Conservation (phyloP, 1,284 basidiomycete genomes). For the Fomitopsis palustris region DNA sequence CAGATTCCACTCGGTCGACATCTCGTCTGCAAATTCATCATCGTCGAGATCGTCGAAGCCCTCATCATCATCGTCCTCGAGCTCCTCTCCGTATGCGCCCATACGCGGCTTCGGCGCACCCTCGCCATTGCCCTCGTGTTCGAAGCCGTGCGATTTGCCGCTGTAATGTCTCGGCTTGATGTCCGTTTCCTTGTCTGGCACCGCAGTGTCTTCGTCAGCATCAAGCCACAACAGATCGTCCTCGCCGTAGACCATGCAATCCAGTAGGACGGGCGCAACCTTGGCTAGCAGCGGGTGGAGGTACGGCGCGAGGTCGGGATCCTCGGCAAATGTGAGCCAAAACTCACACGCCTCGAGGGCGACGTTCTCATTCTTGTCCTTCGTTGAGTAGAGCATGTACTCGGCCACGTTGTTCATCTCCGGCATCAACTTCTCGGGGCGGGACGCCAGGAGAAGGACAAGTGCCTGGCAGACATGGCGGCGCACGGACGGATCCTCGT, state of each 20-base stretch:
- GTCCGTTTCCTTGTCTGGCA: conserved; percentile 91
- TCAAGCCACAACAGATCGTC: conserved; percentile 96
- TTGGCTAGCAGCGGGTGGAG: conserved; percentile 84
- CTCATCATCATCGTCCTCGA: conserved; percentile 73
- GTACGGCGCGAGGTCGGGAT: conserved; percentile 80
- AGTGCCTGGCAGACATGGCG: conserved; percentile 96
- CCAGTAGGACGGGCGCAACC: conserved; percentile 90
- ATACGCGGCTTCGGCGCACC: conserved; percentile 48
- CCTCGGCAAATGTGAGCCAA: conserved; percentile 99
- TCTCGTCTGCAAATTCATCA: conserved; percentile 94
- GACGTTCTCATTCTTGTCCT: conserved; percentile 94
- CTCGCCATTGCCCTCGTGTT: conserved; percentile 63
- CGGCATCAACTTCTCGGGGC: conserved; percentile 95
- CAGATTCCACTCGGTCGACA: conserved; percentile 98
- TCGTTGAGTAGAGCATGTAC: conserved; percentile 98
- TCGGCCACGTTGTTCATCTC: conserved; percentile 95
- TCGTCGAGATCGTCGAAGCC: conserved; percentile 85
- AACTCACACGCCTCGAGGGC: conserved; percentile 99
- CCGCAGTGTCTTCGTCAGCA: conserved; percentile 86
- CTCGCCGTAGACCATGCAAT: conserved; percentile 98
- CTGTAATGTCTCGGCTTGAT: conserved; percentile 96
- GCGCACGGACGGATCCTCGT: conserved; percentile 90
- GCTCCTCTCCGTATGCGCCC: conserved; percentile 71
- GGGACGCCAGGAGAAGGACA: conserved; percentile 87
- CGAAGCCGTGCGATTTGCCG: conserved; percentile 78